phyloP scores from a whole-genome alignment of 257 asterid species.

The Coffea canephora region DNA sequence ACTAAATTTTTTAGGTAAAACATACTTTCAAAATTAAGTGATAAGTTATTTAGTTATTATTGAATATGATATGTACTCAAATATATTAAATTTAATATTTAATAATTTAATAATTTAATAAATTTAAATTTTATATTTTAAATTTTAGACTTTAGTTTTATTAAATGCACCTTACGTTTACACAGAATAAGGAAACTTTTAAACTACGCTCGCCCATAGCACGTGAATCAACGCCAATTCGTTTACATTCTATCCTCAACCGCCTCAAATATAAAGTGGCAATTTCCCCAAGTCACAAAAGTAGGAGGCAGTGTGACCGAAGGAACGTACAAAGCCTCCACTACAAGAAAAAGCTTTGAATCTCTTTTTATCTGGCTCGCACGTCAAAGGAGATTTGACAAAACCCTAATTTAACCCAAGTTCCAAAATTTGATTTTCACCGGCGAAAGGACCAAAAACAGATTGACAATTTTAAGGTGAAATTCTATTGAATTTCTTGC shows the following conservation, averaged over 20 bases:
- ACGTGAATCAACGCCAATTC: background rate
- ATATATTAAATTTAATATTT: too few species aligned
- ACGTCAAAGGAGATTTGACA: conserved; percentile 12
- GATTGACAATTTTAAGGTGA: background rate
- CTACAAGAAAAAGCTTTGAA: conserved; percentile 36
- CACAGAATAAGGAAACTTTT: too few species aligned
- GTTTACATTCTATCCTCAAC: too few species aligned
- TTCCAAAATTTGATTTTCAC: background rate
- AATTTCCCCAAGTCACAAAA: background rate
- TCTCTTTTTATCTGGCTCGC: conserved; percentile 15
- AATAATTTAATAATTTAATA: too few species aligned
- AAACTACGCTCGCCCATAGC: too few species aligned
- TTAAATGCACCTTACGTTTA: too few species aligned
- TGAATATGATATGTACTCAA: too few species aligned
- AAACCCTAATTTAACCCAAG: conserved; percentile 21
- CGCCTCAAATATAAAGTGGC: background rate
- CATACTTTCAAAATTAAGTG: too few species aligned
- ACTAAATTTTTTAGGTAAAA: too few species aligned
- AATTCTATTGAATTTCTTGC: background rate
- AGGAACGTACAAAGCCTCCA: background rate
- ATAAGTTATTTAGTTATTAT: too few species aligned
- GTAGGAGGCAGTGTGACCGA: background rate
- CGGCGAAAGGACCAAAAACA: background rate
- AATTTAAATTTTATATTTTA: too few species aligned
- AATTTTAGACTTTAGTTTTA: too few species aligned